Base-by-base conservation (phyloP, 441 rosid genomes). In the Mallotus japonicus region DNA sequence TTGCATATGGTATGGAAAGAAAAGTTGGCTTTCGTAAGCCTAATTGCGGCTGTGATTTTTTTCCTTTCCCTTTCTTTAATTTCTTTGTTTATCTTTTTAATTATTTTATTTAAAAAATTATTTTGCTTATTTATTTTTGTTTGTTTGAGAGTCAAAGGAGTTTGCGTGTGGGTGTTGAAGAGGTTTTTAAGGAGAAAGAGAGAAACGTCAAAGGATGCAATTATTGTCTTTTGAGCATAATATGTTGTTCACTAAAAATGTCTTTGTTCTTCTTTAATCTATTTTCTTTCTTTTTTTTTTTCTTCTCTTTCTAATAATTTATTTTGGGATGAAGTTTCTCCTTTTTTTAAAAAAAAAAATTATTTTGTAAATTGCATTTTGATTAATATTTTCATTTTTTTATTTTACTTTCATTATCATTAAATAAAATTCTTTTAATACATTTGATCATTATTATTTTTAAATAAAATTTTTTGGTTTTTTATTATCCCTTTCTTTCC, bases 101-200 rank as follows among this genome's bases (percentile, higher is more conserved):
- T 28, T 28, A 28, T 28, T 28, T 28, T 28, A 28, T 28, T 28
- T 28, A 28, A 28, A 28, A 28, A 28, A 28, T 28, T 28, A 28
- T 28, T 28, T 28, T 28, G 32, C 32, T 28, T n/a, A 17, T n/a
- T 17, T 46, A 10, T 58, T 14, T 28, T 28, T 28, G 3, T 20
- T 17, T 67, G 75, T 67, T 70, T 40, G 80, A 74, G 82, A 79
- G 93, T 89, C 95, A 88, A 89, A 87, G 88, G 89, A 84, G 92
- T 72, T 90, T 87, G 97, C 97, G 98, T 90, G 95, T 79, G 86
- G 92, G 84, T 77, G 85, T 87, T 70, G 90, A 79, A 84, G 83
- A 87, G 83, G 83, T 65, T 79, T 82, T 80, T 22, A 65, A 69
- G 87, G 87, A 72, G 84, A 0, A 76, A 76, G 78, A 78, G 65